Evolutionary conservation across 208 protist species (phyloP).

Genomic region (Naegleria gruberi): DNA sequence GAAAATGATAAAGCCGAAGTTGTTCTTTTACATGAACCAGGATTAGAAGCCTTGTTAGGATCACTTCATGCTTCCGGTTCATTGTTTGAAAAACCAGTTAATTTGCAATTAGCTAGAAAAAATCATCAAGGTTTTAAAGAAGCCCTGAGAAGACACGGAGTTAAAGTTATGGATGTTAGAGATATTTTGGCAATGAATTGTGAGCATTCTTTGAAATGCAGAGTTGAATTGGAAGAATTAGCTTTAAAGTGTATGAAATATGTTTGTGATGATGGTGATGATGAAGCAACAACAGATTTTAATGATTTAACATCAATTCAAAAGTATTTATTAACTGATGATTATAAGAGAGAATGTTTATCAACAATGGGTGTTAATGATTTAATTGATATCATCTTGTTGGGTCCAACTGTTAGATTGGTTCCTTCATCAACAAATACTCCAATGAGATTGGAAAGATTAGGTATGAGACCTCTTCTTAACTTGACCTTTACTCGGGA

Average conservation of each 20-base stretch:
- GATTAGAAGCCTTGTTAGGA: conserved; percentile 8
- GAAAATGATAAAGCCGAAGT: conserved; percentile 11
- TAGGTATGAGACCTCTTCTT: conserved; percentile 37
- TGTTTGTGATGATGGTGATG: not conserved
- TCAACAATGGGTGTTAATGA: not conserved
- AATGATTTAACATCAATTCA: not conserved
- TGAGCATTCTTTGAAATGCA: not conserved
- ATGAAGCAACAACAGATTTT: not conserved
- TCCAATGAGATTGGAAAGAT: conserved; percentile 10
- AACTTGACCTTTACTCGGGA: conserved; percentile 67
- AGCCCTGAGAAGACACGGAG: not conserved
- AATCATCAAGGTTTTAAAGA: conserved; percentile 4
- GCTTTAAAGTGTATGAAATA: not conserved
- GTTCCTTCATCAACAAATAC: not conserved
- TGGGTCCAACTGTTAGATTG: not conserved
- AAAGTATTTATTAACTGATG: conserved; percentile 4
- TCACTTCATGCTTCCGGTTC: not conserved
- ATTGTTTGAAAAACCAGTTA: conserved; percentile 20
- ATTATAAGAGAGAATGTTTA: conserved; percentile 17
- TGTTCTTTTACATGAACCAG: conserved; percentile 15
- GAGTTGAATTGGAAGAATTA: conserved; percentile 13
- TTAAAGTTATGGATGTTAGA: conserved; percentile 4
- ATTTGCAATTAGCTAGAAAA: not conserved
- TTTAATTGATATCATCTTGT: conserved; percentile 19
- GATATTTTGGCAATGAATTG: not conserved